Evolutionary conservation across 805 yeast genomes (phyloP).

Genomic region (Candida vaughaniae): DNA sequence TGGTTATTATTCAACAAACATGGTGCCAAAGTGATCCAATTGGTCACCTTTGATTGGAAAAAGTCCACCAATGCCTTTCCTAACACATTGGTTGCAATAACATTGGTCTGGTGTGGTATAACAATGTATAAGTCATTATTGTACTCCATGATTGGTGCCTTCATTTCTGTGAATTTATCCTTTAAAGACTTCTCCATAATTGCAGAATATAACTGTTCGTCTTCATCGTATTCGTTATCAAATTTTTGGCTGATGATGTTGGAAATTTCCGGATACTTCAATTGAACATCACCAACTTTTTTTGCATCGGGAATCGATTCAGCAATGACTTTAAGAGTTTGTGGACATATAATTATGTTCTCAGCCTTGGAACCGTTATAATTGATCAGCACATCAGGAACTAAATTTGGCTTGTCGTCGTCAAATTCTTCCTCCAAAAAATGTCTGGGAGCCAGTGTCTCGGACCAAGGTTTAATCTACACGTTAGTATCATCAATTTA

Average conservation of each 20-base stretch:
- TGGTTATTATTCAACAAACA: conserved; percentile 32
- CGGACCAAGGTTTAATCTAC: conserved; percentile 48
- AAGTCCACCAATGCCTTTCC: conserved; percentile 20
- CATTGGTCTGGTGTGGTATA: conserved; percentile 38
- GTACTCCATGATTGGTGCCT: conserved; percentile 22
- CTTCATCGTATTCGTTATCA: conserved; percentile 45
- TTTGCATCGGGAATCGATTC: conserved; percentile 15
- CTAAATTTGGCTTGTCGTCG: conserved; percentile 19
- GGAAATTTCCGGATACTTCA: conserved; percentile 5
- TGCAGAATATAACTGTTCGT: conserved; percentile 48
- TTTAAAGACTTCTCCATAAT: conserved; percentile 19
- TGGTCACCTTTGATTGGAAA: conserved; percentile 9
- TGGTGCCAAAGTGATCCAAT: conserved; percentile 38
- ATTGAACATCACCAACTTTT: conserved; percentile 4
- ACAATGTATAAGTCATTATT: conserved; percentile 16
- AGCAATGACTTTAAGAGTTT: conserved; percentile 20
- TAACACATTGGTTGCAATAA: conserved; percentile 30
- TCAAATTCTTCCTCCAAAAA: conserved; percentile 42
- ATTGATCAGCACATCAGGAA: conserved; percentile 28
- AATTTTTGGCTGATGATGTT: background rate
- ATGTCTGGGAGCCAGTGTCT: conserved; percentile 51
- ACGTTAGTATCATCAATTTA: conserved; percentile 4
- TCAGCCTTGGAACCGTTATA: conserved; percentile 7
- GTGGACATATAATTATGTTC: conserved; percentile 30
- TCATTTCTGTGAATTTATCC: conserved; percentile 20